Base-by-base conservation (phyloP, 129 eudicot genomes). In the Artemisia tridentata region DNA sequence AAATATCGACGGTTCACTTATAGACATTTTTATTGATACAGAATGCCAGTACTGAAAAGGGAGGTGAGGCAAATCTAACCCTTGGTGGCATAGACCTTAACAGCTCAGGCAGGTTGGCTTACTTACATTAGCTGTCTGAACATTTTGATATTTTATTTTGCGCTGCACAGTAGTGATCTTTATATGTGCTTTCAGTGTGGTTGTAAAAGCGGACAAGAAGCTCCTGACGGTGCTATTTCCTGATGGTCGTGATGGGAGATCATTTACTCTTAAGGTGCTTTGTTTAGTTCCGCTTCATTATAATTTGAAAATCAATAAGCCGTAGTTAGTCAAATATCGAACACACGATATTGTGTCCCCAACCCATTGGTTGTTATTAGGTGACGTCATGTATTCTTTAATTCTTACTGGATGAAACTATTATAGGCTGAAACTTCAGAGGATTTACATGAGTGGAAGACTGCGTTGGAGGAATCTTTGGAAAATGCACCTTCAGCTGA, bases 101-200 rank as follows among this genome's bases (percentile, higher is more conserved):
- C 96, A 89, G 95, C 84, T 93, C 98, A 85, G 98, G 97, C 90
- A 93, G 98, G 98, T 89, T 78, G 82, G 92, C 83, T 61, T 87
- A 63, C 75, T 66, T 41, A 15, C 43, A 17, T 68, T 73, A 69
- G 27, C 38, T 14, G 20, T 50, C 65, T 74, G 15, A 43, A 3
- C 62, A 64, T 11, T 13, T 23, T 38, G 47, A 20, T 64, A 43
- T 7, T 48, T 78, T 1, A 13, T 29, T 38, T 77, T 67, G 50
- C 17, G 64, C 60, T 67, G 27, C 80, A 6, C 54, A 53, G 61
- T 50, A 55, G 63, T 80, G 68, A 65, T 74, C 65, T 62, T 31
- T 69, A 56, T 59, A 46, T 69, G 59, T 67, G 29, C 54, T 72
- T 71, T 68, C 86, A 93, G 98, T 69, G 97, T 93, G 80, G 97